Base-by-base conservation (phyloP, 106 monocot species). In the Phalaenopsis aphrodite region DNA sequence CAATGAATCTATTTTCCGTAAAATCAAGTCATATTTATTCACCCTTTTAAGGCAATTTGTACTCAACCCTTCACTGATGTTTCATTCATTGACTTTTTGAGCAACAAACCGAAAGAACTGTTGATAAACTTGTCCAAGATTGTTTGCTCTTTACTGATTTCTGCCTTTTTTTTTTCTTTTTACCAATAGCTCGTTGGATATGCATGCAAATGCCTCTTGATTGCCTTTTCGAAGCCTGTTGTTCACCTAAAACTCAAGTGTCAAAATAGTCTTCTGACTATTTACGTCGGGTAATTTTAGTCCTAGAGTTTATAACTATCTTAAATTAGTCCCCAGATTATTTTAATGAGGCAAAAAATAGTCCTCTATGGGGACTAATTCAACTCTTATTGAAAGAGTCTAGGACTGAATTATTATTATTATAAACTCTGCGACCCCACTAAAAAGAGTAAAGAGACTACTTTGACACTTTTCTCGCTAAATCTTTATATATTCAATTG, bases 101-200 rank as follows among this genome's bases (percentile, higher is more conserved):
- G 57, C 16, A 58, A 58, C 19, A 16, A 17, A 4, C 18, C 7
- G n/a, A 3, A 18, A 58, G 0, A 58, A 58, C 8, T 67, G 19
- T 67, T 36, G 36, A 0, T 4, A 36, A 24, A 7, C 8, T 24
- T 67, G 66, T 36, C 30, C 36, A 24, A 36, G 30, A 36, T 1
- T 67, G 30, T 67, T 58, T 67, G 66, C 10, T 36, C 66, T 36
- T 67, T 36, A 36, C 36, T 23, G 36, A 36, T 67, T 67, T 67
- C 66, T 67, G 66, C 66, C 36, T 67, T 67, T 24, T 36, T 67
- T 67, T 67, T 67, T 67, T 24, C 9, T 67, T 67, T 67, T 10
- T 30, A 30, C 30, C 18, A 67, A 23, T 67, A 36, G 18, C 66
- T 36, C 8, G 66, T 67, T 67, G 66, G 66, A 9, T 67, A 67